Conservation (phyloP, 140 eudicot genomes). For the Eryngium alpinum region DNA sequence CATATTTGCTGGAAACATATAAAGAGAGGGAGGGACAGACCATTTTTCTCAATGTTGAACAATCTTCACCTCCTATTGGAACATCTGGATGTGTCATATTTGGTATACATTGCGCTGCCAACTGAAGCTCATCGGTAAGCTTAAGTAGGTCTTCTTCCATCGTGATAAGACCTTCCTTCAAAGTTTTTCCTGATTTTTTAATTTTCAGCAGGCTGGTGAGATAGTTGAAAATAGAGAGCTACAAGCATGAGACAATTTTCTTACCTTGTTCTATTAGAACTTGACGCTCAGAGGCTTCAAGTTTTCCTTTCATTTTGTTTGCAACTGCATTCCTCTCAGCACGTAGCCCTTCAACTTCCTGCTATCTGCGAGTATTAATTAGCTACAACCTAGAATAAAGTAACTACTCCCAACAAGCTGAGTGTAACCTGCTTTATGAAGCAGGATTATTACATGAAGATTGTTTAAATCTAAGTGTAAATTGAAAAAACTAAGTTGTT, state of each 20-base stretch:
- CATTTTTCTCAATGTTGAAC: slow-evolving; percentile 57
- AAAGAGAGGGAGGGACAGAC: slow-evolving; percentile 19
- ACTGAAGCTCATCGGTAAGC: slow-evolving; percentile 75
- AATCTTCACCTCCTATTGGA: slow-evolving; percentile 84
- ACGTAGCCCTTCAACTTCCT: slow-evolving; percentile 96
- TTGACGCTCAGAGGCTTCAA: slow-evolving; percentile 82
- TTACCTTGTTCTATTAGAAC: slow-evolving; percentile 86
- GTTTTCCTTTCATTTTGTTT: slow-evolving; percentile 91
- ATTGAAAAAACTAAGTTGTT: not conserved
- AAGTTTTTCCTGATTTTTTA: slow-evolving; percentile 53
- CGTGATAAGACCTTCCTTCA: slow-evolving; percentile 67
- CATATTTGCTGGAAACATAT: too few species aligned
- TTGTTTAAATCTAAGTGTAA: not conserved
- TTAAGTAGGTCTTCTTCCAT: slow-evolving; percentile 79
- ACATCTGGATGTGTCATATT: slow-evolving; percentile 97
- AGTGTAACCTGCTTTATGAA: not conserved
- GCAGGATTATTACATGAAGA: not conserved
- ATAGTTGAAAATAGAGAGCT: not conserved
- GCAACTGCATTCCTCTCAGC: slow-evolving; percentile 88
- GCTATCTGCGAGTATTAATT: slow-evolving; percentile 80
- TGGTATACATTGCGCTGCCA: slow-evolving; percentile 85
- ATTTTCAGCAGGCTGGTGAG: slow-evolving; percentile 14
- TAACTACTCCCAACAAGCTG: not conserved
- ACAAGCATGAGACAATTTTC: not conserved
- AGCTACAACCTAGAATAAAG: slow-evolving; percentile 48